Conservation (phyloP, 108 stramenopile genomes). For the Skeletonema marinoi region DNA sequence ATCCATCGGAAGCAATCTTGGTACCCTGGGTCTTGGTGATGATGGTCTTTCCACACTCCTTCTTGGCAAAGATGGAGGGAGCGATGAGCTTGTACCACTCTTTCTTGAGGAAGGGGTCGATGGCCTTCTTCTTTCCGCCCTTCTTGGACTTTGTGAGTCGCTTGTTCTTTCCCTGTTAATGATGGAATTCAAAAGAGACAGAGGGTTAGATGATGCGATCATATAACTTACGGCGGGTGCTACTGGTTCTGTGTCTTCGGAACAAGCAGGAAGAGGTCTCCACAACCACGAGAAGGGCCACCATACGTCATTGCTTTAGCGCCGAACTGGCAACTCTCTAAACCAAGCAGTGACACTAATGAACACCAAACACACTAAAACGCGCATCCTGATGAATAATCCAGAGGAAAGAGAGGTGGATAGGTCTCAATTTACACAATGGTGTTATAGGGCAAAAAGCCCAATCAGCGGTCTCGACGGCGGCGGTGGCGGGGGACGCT, state of each 20-base stretch:
- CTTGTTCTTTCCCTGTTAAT: conserved; percentile 97
- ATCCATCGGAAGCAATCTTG: conserved; percentile 97
- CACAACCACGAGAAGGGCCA: neutral
- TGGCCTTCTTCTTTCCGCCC: conserved; percentile 91
- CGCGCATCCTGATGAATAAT: too few species aligned
- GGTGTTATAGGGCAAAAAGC: neutral
- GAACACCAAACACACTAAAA: neutral
- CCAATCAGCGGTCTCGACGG: neutral
- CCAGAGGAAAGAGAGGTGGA: neutral
- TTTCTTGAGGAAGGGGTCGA: conserved; percentile 98
- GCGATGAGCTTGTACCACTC: conserved; percentile 99
- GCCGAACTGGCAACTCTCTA: neutral
- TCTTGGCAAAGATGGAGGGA: conserved; percentile 94
- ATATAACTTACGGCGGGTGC: neutral
- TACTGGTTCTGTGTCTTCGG: neutral
- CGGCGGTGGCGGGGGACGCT: neutral
- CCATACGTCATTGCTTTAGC: neutral
- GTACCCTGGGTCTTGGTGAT: conserved; percentile 98
- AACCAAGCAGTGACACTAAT: neutral
- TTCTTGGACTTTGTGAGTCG: conserved; percentile 95
- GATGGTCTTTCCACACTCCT: conserved; percentile 98
- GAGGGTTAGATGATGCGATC: neutral
- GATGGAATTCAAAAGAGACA: neutral
- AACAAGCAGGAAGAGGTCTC: conserved; percentile 5
- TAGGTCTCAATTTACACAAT: neutral